Conservation (phyloP, 345 rosid genomes). For the rapeseed (Brassica napus) region DNA sequence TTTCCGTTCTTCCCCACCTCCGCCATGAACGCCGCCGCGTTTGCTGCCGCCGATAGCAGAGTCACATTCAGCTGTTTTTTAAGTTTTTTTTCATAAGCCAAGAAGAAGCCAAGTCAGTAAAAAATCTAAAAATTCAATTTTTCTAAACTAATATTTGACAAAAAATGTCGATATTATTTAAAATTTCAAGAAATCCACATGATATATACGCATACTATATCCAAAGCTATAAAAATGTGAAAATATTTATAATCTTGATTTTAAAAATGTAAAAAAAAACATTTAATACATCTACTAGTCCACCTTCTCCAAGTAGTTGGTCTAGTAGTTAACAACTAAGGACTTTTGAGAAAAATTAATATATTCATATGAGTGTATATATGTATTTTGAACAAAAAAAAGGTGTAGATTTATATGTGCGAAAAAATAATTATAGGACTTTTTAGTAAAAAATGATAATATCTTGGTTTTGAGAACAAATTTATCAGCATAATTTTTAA, state of each 20-base stretch:
- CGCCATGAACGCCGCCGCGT: constrained; percentile 82
- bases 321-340: constrained; percentile 8
- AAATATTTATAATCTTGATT: background rate
- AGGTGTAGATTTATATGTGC: background rate
- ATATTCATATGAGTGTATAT: background rate
- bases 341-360: background rate
- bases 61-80: constrained; percentile 59
- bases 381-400: background rate
- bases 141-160: background rate
- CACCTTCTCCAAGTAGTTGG: constrained; percentile 16
- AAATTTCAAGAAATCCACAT: background rate
- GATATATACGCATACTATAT: background rate
- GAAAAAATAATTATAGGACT: background rate
- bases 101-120: constrained; percentile 21
- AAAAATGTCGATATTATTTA: background rate
- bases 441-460: background rate
- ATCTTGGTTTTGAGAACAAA: background rate
- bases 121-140: background rate
- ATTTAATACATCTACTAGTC: background rate
- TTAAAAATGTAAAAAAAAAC: background rate
- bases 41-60: constrained; percentile 60
- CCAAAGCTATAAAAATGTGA: background rate
- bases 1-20: constrained; percentile 83
- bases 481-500: background rate
- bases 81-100: background rate